phyloP scores from a whole-genome alignment of 139 green algal genomes.

The Medakamo hakoo region DNA sequence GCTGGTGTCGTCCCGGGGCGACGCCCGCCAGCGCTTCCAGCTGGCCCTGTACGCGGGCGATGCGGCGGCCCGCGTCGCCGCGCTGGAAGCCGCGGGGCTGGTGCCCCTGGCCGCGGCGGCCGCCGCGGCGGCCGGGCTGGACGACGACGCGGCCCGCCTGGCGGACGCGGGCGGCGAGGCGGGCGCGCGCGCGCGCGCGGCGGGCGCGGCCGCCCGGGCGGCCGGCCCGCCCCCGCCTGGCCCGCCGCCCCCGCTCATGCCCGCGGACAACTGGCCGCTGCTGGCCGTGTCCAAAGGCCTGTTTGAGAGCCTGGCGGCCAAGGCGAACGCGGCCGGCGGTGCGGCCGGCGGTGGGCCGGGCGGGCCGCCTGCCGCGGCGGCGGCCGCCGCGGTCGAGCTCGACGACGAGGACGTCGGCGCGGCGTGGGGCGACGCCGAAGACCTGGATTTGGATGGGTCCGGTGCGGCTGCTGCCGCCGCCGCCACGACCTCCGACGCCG shows the following conservation, averaged over 20 bases:
- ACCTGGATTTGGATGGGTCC: slow-evolving; percentile 36
- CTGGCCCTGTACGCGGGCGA: slow-evolving; percentile 95
- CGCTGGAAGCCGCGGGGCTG: slow-evolving; percentile 87
- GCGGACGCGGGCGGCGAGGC: slow-evolving; percentile 34
- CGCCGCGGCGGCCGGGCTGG: slow-evolving; percentile 68
- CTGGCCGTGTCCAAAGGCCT: slow-evolving; percentile 92
- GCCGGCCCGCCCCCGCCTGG: slow-evolving; percentile 27
- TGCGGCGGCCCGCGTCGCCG: slow-evolving; percentile 51
- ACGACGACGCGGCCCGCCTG: slow-evolving; percentile 46
- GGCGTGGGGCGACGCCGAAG: slow-evolving; percentile 67
- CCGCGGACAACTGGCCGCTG: slow-evolving; percentile 95
- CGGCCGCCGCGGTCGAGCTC: slow-evolving; percentile 29
- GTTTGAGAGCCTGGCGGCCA: slow-evolving; percentile 77
- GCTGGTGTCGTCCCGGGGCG: slow-evolving; percentile 87
- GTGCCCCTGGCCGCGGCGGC: slow-evolving; percentile 79
- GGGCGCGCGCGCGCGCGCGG: slow-evolving; percentile 8
- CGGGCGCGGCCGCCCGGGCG: slow-evolving; percentile 11
- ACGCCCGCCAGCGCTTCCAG: slow-evolving; percentile 93
- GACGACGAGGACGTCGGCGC: slow-evolving; percentile 45
- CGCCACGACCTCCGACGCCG: slow-evolving; percentile 9
- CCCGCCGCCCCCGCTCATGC: slow-evolving; percentile 54
- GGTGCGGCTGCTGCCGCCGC: slow-evolving; percentile 17
- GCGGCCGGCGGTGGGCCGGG: slow-evolving; percentile 7
- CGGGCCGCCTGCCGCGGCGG: slow-evolving; percentile 16
- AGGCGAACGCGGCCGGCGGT: slow-evolving; percentile 21